Base-by-base conservation (phyloP, 345 rosid genomes). In the Murraya koenigii region DNA sequence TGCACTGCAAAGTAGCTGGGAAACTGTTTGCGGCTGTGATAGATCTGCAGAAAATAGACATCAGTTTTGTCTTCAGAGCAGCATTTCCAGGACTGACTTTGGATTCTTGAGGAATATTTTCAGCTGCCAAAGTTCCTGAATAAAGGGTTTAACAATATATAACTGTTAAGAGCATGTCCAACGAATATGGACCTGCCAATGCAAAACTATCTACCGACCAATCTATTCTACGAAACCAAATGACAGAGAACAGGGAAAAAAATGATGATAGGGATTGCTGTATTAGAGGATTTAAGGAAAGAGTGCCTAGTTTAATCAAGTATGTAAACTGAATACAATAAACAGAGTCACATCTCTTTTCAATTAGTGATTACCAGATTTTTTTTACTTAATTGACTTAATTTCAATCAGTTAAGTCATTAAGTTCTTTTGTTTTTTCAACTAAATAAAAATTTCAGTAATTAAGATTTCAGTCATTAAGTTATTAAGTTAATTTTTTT, bases 1-100 rank as follows among this genome's bases (percentile, higher is more conserved):
- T 95, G 86, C 99, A 93, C 83, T 93, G 99, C 89, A 95, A 86
- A 73, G 99, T 90, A 68, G 88, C 90, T 52, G 99, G 99, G 75
- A 95, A 95, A 82, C 90, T 93, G 83, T 91, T 93, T 75, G 99
- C 96, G 2, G 99, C 97, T 33, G 90, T 80, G 60, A 93, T 87
- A 72, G 98, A 93, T 76, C 90, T 91, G 69, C 93, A 93, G 80
- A 93, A 93, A 41, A 83, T 82, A 84, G 93, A 86, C 96, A 93
- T 89, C 76, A 93, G 82, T 82, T 89, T 95, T 76, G 81, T 77
- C 88, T 82, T 95, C 81, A 95, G 85, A 75, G 89, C 80, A 81
- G 80, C 82, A 83, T 88, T 92, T 77, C 85, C 98, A 79, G 99
- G 98, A 83, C 67, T 79, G 77, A 93, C 88, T 84, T 76, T 88